Evolutionary conservation across 257 asterid species (phyloP), one percentile per base, ranked within the genome.

Genomic region (Solanum dulcamara): DNA sequence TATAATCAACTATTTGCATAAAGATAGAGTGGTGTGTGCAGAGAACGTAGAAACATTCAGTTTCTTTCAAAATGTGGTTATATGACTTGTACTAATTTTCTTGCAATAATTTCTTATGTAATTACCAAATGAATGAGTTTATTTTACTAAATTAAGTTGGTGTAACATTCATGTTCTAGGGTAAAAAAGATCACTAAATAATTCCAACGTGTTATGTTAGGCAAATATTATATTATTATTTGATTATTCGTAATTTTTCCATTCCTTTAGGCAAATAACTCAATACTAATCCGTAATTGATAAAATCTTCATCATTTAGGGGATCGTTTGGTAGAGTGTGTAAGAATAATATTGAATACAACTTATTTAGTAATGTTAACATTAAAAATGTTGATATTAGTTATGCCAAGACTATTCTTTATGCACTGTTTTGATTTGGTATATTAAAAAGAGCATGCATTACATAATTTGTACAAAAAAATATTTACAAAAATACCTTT

Each of bases 231-330:
- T 60, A 24, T 9, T 59, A 59, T 28, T 59, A 9, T 59, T 59
- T 28, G 15, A 60, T 60, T 10, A 10, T 24, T 57, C 30, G 6
- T n/a, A 57, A 57, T 57, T n/a, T 57, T 6, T 0, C 0, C 13
- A 4, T 60, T 24, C 24, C 17, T 1, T 60, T 60, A 60, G 24
- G 7, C 32, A 24, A 60, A 24, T 24, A 10, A 24, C 17, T 24
- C 7, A 0, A 11, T 10, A 1, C 0, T 60, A 6, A 0, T 24
- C 11, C 0, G 18, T 1, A 2, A 24, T 24, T 60, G 0, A 24
- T 2, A 11, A 60, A 4, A 60, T 11, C 9, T 60, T 60, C 8
- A 60, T 3, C 18, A 60, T 60, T 59, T 59, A 53, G 20, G 5
- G 5, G 1, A 4, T 7, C 26, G 1, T 53, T 53, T n/a, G n/a